Percentiles rank a stretch among this genome's conserved stretches.
Evolutionary conservation across 2,329 filamentous ascomycete genomes (phyloP).

Genomic region (Dothideomycetes sp.): DNA sequence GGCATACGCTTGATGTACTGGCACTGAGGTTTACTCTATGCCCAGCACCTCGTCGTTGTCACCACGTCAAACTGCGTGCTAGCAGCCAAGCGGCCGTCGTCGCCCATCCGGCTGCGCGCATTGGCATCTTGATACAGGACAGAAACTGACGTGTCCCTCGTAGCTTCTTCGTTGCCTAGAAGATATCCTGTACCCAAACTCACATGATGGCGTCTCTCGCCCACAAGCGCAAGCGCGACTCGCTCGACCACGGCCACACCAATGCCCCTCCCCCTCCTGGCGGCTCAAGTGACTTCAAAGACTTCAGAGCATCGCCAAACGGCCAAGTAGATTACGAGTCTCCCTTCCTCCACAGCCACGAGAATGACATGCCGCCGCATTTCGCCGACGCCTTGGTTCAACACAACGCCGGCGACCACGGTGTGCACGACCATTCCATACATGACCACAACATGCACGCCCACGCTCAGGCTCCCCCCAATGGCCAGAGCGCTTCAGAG

Average conservation of each 20-base stretch:
- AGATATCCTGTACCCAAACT: no score
- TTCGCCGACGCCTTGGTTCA: constrained; percentile 27
- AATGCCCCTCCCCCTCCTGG: constrained; percentile 25
- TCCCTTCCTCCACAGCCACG: constrained; percentile 29
- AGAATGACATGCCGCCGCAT: constrained; percentile 33
- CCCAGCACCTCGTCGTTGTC: no score
- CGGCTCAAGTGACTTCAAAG: constrained; percentile 7
- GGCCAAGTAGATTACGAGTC: constrained; percentile 22
- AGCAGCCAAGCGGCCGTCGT: no score
- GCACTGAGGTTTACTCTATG: no score
- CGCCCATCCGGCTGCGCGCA: no score
- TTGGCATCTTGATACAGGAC: no score
- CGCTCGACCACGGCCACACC: constrained; percentile 33
- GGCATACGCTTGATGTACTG: no score
- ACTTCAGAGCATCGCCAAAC: constrained; percentile 18
- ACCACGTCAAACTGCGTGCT: no score
- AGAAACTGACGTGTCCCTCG: no score
- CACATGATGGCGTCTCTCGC: constrained; percentile 23
- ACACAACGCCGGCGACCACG: constrained; percentile 22
- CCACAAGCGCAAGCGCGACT: constrained; percentile 40
- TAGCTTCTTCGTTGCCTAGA: no score
- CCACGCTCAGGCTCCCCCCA: constrained; percentile 19
- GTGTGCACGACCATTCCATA: constrained; percentile 13
- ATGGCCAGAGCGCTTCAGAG: constrained; percentile 43
- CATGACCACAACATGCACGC: constrained; percentile 22